phyloP scores from a whole-genome alignment of 2,329 filamentous ascomycete genomes.

The Dactylellina haptotyla region DNA sequence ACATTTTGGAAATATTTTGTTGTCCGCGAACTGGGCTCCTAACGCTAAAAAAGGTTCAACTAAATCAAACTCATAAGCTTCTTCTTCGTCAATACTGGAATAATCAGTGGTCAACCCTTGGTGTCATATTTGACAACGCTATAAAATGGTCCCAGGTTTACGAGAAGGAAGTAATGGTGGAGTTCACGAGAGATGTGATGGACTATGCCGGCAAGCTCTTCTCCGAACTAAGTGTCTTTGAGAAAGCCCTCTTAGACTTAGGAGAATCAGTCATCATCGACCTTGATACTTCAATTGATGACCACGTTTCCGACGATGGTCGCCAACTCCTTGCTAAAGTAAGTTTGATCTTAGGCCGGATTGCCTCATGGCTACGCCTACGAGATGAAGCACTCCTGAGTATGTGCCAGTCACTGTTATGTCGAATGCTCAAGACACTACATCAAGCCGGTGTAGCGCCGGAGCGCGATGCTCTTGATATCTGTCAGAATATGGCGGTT shows the following conservation, averaged over 20 bases:
- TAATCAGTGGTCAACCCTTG: conserved; percentile 81
- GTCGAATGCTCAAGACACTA: conserved; percentile 84
- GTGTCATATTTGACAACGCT: conserved; percentile 82
- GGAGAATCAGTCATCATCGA: conserved; percentile 60
- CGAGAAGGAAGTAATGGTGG: conserved; percentile 81
- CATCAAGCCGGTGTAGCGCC: conserved; percentile 75
- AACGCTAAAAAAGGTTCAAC: conserved; percentile 64
- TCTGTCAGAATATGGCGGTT: conserved; percentile 68
- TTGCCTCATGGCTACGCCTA: conserved; percentile 74
- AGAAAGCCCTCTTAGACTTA: conserved; percentile 69
- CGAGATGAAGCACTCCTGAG: conserved; percentile 86
- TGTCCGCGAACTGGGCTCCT: conserved; percentile 72
- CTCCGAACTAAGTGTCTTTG: conserved; percentile 83
- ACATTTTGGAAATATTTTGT: conserved; percentile 72
- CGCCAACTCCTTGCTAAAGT: conserved; percentile 60
- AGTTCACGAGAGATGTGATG: conserved; percentile 95
- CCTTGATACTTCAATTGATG: conserved; percentile 56
- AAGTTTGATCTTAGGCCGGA: conserved; percentile 63
- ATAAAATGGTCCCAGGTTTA: conserved; percentile 82
- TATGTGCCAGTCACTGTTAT: conserved; percentile 82
- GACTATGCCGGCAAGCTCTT: conserved; percentile 88
- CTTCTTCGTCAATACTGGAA: conserved; percentile 83
- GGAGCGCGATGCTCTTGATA: conserved; percentile 66
- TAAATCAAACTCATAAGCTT: conserved; percentile 71
- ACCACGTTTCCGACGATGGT: conserved; percentile 58